These are phyloP conservation scores for Fusarium sulawesiense DNA, from an alignment of 2,329 filamentous ascomycete genomes.

Conservation along the genomic window DNA sequence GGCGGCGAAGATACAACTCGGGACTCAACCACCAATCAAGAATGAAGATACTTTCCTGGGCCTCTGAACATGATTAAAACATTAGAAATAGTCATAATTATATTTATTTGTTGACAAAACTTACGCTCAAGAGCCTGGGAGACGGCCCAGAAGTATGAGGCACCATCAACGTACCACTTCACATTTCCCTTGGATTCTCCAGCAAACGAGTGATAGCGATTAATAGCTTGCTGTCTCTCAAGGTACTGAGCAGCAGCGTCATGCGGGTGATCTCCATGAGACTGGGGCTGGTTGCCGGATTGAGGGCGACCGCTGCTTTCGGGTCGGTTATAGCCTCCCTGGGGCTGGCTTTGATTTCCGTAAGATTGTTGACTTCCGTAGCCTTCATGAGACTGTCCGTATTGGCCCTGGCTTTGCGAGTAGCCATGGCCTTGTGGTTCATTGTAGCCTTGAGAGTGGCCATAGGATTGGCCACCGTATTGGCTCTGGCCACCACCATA, in stretches of 20 bases:
- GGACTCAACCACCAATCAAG: constrained; percentile 92
- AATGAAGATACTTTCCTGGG: constrained; percentile 83
- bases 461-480: constrained; percentile 8
- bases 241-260: constrained; percentile 42
- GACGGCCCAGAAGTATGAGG: constrained; percentile 87
- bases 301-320: constrained; percentile 1
- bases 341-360: not conserved
- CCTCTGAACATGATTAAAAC: constrained; percentile 58
- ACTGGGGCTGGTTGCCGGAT: constrained; percentile 6
- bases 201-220: constrained; percentile 76
- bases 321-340: not conserved
- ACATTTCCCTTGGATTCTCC: constrained; percentile 77
- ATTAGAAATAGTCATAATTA: not conserved
- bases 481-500: constrained; percentile 1
- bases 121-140: constrained; percentile 78
- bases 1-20: constrained; percentile 86
- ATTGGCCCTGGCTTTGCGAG: constrained; percentile 18
- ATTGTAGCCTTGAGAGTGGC: constrained; percentile 46
- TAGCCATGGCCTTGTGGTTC: constrained; percentile 49
- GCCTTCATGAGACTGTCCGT: constrained; percentile 13
- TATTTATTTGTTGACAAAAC: constrained; percentile 5
- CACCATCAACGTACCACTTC: constrained; percentile 91
- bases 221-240: constrained; percentile 57
- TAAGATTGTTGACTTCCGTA: constrained; percentile 1
- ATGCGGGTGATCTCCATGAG: constrained; percentile 3